Percentiles rank a stretch among this genome's conserved stretches.
phyloP scores from a whole-genome alignment of 148 eudicot species.

The Amaranthus hypochondriacus region DNA sequence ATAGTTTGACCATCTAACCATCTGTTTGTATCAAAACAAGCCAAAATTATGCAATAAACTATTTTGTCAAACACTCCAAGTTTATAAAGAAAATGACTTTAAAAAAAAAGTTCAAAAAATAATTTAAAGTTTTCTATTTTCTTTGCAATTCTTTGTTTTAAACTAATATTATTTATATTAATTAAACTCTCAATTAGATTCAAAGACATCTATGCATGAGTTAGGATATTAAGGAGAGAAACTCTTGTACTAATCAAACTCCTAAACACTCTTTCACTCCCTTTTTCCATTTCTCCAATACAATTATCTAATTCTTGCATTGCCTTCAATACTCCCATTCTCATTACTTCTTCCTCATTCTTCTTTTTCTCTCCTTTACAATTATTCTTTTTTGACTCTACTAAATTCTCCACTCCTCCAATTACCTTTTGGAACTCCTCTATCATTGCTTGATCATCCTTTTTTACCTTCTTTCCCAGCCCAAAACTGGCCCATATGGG shows the following conservation, averaged over 20 bases:
- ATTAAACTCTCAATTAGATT: neutral
- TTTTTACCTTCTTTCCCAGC: conserved; percentile 27
- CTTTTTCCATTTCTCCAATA: conserved; percentile 53
- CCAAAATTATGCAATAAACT: too few species aligned
- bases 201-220: conserved; percentile 33
- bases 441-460: conserved; percentile 28
- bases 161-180: neutral
- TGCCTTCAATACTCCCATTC: conserved; percentile 39
- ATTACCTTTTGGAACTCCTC: conserved; percentile 32
- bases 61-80: neutral
- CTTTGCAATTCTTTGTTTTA: neutral
- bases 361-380: conserved; percentile 20
- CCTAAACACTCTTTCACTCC: conserved; percentile 76
- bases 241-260: conserved; percentile 77
- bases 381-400: conserved; percentile 32
- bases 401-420: conserved; percentile 26
- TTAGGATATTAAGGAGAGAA: conserved; percentile 72
- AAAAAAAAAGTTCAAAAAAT: neutral
- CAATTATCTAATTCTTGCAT: conserved; percentile 69
- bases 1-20: too few species aligned
- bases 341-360: conserved; percentile 42
- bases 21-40: too few species aligned
- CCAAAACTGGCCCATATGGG: conserved; percentile 38
- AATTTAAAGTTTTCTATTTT: neutral
- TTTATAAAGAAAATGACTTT: conserved; percentile 12